These are phyloP conservation scores for Xylaria sp. DNA, from an alignment of 2,329 filamentous ascomycete genomes.

Conservation along the genomic window DNA sequence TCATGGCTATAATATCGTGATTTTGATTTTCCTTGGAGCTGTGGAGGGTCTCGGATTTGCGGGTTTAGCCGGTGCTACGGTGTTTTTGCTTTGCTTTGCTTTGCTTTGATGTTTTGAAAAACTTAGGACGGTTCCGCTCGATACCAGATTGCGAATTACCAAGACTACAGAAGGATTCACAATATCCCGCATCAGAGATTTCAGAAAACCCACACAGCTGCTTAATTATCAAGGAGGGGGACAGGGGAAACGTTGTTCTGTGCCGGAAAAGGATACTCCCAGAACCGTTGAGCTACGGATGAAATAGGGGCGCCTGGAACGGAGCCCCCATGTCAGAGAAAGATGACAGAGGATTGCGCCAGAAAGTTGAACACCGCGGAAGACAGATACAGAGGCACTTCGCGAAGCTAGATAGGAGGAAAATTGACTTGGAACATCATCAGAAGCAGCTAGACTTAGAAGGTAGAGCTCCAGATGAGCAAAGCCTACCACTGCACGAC, in stretches of 20 bases:
- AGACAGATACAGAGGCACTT: not conserved
- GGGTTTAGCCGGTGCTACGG: conserved; percentile 17
- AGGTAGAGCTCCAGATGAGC: not conserved
- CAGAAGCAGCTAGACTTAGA: not conserved
- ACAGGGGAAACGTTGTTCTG: conserved; percentile 8
- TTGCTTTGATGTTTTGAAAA: conserved; percentile 9
- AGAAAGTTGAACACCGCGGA: not conserved
- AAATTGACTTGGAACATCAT: not conserved
- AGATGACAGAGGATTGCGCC: not conserved
- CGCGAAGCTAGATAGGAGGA: not conserved
- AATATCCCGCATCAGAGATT: conserved; percentile 17
- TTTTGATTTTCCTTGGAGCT: not conserved
- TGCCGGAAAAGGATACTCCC: conserved; percentile 1
- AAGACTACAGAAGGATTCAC: conserved; percentile 18
- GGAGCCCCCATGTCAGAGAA: not conserved
- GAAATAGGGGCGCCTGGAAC: too few species aligned
- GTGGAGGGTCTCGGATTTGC: not conserved
- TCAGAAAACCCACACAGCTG: conserved; percentile 21
- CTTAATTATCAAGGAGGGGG: conserved; percentile 13
- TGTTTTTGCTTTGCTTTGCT: conserved; percentile 5
- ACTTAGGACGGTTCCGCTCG: conserved; percentile 10
- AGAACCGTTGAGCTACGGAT: not conserved
- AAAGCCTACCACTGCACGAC: not conserved
- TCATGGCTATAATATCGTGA: not conserved
- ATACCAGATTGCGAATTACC: conserved; percentile 28